Conservation (phyloP, 805 yeast species). For the Metschnikowia colocasiae region DNA sequence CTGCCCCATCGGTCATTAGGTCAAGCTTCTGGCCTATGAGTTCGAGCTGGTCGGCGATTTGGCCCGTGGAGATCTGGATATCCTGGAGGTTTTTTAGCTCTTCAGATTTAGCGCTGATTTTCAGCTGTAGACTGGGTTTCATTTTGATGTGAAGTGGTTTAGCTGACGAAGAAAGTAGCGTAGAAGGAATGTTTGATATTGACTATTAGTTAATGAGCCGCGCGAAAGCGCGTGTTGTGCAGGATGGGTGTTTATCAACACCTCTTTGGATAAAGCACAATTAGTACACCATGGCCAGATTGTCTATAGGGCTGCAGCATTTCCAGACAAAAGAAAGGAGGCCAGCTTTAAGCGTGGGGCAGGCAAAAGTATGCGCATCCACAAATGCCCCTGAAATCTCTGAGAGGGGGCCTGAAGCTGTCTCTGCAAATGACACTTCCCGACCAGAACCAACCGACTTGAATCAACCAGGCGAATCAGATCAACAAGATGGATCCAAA, state of each 20-base stretch:
- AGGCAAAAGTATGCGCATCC: neutral
- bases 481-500: neutral
- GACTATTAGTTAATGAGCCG: neutral
- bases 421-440: neutral
- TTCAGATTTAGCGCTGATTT: conserved; percentile 43
- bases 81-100: conserved; percentile 51
- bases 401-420: neutral
- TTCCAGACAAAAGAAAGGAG: conserved; percentile 9
- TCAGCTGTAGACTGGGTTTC: conserved; percentile 20
- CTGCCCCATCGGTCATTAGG: conserved; percentile 53
- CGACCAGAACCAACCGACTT: neutral
- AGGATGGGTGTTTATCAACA: conserved; percentile 2
- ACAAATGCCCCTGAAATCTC: neutral
- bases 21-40: conserved; percentile 47
- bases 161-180: neutral
- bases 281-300: conserved; percentile 14
- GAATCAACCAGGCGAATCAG: neutral
- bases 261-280: conserved; percentile 2
- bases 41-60: conserved; percentile 45
- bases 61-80: conserved; percentile 44
- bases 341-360: neutral
- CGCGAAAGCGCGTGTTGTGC: conserved; percentile 2
- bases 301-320: conserved; percentile 14
- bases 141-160: neutral
- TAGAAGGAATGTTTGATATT: neutral